Base-by-base conservation (phyloP, 169 alveolate species). In the Theileria parva region DNA sequence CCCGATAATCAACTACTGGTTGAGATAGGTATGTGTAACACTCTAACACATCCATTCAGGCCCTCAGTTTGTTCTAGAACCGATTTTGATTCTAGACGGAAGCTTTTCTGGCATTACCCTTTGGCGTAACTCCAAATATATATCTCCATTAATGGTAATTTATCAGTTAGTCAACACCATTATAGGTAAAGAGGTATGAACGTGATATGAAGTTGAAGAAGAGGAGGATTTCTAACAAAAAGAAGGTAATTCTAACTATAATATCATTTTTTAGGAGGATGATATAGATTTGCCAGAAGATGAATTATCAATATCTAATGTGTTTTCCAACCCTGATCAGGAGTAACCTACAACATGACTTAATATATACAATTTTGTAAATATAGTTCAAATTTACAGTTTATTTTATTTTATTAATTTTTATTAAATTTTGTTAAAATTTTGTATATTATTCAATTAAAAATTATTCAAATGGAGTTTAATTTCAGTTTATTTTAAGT, bases 51-150 rank as follows among this genome's bases (percentile, higher is more conserved):
- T 50, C 73, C 51, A 37, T 61, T 15, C 34, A 83, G 89, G 98
- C 1, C 99, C 99, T n/a, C 95, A 98, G 81, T 95, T 97, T 87
- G 94, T 93, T 44, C 66, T 97, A 66, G 93, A 93, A 30, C 97
- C 97, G n/a, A 94, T 97, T 60, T 81, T 93, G 34, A 88, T 95
- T n/a, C 86, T 95, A 30, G 92, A 92, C 13, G 97, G 96, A 7
- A 76, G 95, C 25, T 90, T 95, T 77, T 85, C 89, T 19, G 98
- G 98, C 17, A 48, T 74, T 2, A 67, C 79, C 3, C 66, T 83
- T 21, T 83, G 89, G 89, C 57, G 77, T 15, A 76, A 75, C 25
- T 32, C 51, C 25, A 57, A 67, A 51, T 83, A 83, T 61, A 17
- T 83, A 13, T 83, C 89, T 13, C 86, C 86, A 2, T 19, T 76